Evolutionary conservation across 768 basidiomycete species (phyloP).

Genomic region (Pleurotus tuber-regium): DNA sequence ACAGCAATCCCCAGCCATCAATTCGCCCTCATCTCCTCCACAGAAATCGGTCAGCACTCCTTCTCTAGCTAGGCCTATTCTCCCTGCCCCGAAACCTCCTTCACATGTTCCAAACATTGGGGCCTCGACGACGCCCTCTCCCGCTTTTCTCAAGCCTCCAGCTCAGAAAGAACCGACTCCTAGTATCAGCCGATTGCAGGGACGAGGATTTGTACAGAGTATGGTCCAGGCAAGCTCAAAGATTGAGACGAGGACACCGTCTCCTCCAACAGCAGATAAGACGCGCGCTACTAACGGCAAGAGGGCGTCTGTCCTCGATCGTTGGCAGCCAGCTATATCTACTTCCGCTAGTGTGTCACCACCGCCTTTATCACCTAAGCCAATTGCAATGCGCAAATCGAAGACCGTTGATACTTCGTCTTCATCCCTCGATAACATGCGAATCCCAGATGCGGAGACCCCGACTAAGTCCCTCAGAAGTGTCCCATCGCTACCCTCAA

Average conservation of each 20-base stretch:
- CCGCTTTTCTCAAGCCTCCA: conserved; percentile 57
- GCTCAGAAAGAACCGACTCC: conserved; percentile 73
- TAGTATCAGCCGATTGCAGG: conserved; percentile 78
- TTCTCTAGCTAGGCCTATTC: conserved; percentile 52
- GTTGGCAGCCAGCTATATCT: conserved; percentile 54
- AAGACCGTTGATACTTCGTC: conserved; percentile 28
- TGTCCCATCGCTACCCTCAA: conserved; percentile 40
- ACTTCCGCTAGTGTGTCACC: conserved; percentile 31
- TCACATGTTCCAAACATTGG: conserved; percentile 42
- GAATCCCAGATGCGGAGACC: conserved; percentile 2
- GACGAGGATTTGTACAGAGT: conserved; percentile 83
- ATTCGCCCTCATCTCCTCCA: conserved; percentile 18
- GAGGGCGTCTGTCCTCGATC: conserved; percentile 58
- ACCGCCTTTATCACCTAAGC: conserved; percentile 33
- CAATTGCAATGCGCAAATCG: conserved; percentile 37
- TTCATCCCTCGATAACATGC: conserved; percentile 10
- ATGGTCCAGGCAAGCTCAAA: conserved; percentile 71
- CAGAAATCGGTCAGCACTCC: conserved; percentile 36
- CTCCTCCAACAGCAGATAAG: conserved; percentile 31
- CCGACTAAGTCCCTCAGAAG: conserved; percentile 26
- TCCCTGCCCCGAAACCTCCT: conserved; percentile 46
- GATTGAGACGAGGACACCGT: conserved; percentile 34
- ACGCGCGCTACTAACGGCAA: conserved; percentile 35
- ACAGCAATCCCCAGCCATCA: conserved; percentile 17
- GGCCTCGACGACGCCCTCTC: conserved; percentile 42